Percentiles rank a stretch among this genome's conserved stretches.
Evolutionary conservation across 371 early-diverging fungal species (phyloP).

Genomic region (Lichtheimia hyalospora): DNA sequence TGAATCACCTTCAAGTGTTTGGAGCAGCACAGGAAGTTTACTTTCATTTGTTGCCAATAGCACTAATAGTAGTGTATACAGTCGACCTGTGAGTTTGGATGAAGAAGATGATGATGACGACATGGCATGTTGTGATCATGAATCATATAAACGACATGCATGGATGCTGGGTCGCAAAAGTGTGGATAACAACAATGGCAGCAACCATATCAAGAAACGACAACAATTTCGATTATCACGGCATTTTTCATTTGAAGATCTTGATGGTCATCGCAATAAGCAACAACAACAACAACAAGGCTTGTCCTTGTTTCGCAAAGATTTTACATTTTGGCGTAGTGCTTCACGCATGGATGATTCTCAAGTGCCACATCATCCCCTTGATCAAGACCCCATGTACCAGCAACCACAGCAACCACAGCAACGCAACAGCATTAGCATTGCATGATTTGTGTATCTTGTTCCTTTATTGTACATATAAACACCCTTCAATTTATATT

Average conservation of each 20-base stretch:
- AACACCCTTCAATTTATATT: not conserved
- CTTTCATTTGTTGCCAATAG: slow-evolving; percentile 19
- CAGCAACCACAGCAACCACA: not conserved
- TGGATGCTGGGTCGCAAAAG: slow-evolving; percentile 50
- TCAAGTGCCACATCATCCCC: slow-evolving; percentile 1
- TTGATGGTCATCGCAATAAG: slow-evolving; percentile 13
- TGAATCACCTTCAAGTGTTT: slow-evolving; percentile 3
- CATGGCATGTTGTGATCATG: slow-evolving; percentile 6
- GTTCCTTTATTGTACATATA: slow-evolving; percentile 10
- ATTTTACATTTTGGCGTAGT: slow-evolving; percentile 21
- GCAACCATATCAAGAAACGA: slow-evolving; percentile 4
- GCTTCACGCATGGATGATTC: not conserved
- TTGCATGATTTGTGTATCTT: slow-evolving; percentile 1
- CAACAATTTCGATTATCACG: slow-evolving; percentile 22
- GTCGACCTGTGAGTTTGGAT: slow-evolving; percentile 44
- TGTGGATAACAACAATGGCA: slow-evolving; percentile 18
- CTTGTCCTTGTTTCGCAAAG: slow-evolving; percentile 38
- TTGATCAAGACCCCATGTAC: slow-evolving; percentile 10
- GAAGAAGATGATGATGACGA: slow-evolving; percentile 17
- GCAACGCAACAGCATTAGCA: slow-evolving; percentile 5
- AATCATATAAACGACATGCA: slow-evolving; percentile 9
- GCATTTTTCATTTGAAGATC: slow-evolving; percentile 41
- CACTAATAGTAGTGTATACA: slow-evolving; percentile 16
- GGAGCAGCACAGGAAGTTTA: slow-evolving; percentile 24
- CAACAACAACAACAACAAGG: slow-evolving; percentile 20